Evolutionary conservation across 2,329 filamentous ascomycete genomes (phyloP).

Genomic region (Leptoxyphium fumago): DNA sequence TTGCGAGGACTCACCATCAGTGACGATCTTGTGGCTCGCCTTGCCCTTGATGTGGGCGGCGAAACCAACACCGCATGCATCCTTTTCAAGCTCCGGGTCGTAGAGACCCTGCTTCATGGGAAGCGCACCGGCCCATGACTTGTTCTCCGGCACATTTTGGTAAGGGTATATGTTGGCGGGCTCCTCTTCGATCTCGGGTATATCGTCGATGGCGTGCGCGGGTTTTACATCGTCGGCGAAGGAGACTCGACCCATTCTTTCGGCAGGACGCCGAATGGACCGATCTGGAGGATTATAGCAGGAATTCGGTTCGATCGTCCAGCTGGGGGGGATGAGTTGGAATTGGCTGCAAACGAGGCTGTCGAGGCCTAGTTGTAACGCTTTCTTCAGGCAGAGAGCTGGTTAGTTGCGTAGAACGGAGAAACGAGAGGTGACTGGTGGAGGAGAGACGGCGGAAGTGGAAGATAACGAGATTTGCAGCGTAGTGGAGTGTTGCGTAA

Average conservation of each 20-base stretch:
- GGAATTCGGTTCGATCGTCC: too few species aligned
- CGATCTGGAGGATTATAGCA: background rate
- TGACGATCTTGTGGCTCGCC: constrained; percentile 94
- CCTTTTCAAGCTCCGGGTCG: constrained; percentile 89
- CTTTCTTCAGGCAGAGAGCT: too few species aligned
- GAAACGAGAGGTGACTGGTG: too few species aligned
- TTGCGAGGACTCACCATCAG: constrained; percentile 58
- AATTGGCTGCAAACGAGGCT: too few species aligned
- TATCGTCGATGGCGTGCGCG: constrained; percentile 23
- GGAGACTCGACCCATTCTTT: constrained; percentile 40
- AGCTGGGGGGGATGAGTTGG: too few species aligned
- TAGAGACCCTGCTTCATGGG: constrained; percentile 98
- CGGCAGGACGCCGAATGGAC: constrained; percentile 33
- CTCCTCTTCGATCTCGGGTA: constrained; percentile 41
- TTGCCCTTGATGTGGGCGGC: constrained; percentile 97
- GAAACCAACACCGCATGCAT: constrained; percentile 99
- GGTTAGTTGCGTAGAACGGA: too few species aligned
- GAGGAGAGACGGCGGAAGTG: too few species aligned
- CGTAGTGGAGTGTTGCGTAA: too few species aligned
- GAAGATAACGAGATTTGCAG: too few species aligned
- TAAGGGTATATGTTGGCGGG: constrained; percentile 62
- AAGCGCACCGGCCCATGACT: constrained; percentile 87
- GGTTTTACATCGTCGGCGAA: constrained; percentile 35
- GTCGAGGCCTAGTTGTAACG: too few species aligned
- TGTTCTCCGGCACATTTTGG: constrained; percentile 61